Evolutionary conservation across 495 filamentous ascomycete species (phyloP).

Genomic region (Neurospora sp.): DNA sequence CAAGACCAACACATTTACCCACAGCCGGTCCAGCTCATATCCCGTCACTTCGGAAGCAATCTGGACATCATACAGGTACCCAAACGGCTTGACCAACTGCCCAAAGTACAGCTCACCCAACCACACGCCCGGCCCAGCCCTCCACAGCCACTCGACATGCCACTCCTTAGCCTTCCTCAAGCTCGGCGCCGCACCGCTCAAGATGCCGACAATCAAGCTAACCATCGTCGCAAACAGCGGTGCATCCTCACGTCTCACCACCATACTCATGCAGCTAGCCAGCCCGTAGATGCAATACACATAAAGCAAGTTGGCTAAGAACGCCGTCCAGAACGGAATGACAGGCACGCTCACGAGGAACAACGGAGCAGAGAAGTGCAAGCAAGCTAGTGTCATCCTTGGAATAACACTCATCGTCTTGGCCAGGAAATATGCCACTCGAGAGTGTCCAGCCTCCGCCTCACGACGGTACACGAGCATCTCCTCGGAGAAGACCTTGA

Average conservation of each 20-base stretch:
- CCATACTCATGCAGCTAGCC: constrained; percentile 39
- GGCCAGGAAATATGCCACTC: constrained; percentile 46
- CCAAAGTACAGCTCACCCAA: constrained; percentile 47
- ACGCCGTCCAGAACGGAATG: constrained; percentile 34
- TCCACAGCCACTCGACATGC: constrained; percentile 49
- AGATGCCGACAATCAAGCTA: constrained; percentile 35
- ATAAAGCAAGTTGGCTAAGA: constrained; percentile 41
- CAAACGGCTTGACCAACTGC: constrained; percentile 34
- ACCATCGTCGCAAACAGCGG: constrained; percentile 40
- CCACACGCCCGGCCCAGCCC: constrained; percentile 43
- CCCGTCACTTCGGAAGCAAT: constrained; percentile 25
- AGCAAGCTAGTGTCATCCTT: constrained; percentile 38
- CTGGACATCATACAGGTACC: constrained; percentile 36
- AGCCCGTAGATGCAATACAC: constrained; percentile 52
- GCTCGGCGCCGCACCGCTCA: constrained; percentile 41
- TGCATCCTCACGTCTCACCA: constrained; percentile 37
- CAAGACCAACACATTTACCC: constrained; percentile 28
- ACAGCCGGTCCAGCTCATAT: constrained; percentile 28
- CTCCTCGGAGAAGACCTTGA: constrained; percentile 48
- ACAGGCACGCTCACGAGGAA: constrained; percentile 39
- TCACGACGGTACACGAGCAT: constrained; percentile 43
- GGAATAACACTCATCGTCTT: constrained; percentile 40
- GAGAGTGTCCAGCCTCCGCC: constrained; percentile 42
- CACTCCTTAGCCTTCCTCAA: constrained; percentile 37
- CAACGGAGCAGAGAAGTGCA: constrained; percentile 47